Conservation (phyloP, 1,284 basidiomycete genomes). For the Leccinum colubrinum region DNA sequence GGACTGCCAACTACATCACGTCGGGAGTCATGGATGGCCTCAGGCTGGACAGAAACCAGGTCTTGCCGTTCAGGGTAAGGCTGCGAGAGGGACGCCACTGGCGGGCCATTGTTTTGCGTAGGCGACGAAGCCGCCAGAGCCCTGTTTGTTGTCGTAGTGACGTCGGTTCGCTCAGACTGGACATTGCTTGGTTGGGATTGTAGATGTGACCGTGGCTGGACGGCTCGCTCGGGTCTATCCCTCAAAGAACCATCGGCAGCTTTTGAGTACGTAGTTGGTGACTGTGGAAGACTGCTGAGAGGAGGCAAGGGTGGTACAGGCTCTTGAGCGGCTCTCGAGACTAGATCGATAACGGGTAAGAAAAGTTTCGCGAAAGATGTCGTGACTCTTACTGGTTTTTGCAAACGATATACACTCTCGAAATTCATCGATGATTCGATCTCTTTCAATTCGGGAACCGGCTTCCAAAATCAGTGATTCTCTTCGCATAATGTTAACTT, state of each 20-base stretch:
- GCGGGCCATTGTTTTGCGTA: slow-evolving; percentile 3
- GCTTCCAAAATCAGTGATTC: slow-evolving; percentile 76
- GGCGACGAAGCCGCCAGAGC: neutral
- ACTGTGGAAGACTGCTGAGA: slow-evolving; percentile 21
- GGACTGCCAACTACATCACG: slow-evolving; percentile 5
- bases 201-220: slow-evolving; percentile 16
- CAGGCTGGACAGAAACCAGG: neutral
- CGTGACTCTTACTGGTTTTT: slow-evolving; percentile 52
- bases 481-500: slow-evolving; percentile 86
- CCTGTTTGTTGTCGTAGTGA: neutral
- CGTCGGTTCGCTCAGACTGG: slow-evolving; percentile 1
- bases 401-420: slow-evolving; percentile 86
- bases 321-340: slow-evolving; percentile 56
- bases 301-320: slow-evolving; percentile 61
- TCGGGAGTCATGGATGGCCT: slow-evolving; percentile 8
- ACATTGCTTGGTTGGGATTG: slow-evolving; percentile 2
- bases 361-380: neutral
- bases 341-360: slow-evolving; percentile 32
- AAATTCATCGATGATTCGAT: slow-evolving; percentile 74
- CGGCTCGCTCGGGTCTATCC: slow-evolving; percentile 25
- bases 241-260: slow-evolving; percentile 1
- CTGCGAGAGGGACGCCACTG: slow-evolving; percentile 4
- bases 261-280: neutral
- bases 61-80: slow-evolving; percentile 7
- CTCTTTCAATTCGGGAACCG: slow-evolving; percentile 61